Evolutionary conservation across 2,329 filamentous ascomycete genomes (phyloP).

Genomic region (Phaeosphaeria sp.): DNA sequence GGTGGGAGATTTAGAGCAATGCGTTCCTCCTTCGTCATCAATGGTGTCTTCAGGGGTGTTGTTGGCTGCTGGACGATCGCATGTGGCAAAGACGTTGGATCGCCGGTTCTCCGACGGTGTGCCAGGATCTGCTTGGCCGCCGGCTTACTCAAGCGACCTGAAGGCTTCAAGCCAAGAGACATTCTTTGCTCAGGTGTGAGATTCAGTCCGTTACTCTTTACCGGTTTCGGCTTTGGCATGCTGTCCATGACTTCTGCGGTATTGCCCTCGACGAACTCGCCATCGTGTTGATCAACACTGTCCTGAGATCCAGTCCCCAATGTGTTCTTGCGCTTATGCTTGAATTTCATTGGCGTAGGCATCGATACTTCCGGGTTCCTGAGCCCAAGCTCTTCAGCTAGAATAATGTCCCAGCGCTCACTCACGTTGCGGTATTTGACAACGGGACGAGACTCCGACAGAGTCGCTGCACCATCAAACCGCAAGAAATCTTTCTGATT

Average conservation of each 20-base stretch:
- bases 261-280: not conserved
- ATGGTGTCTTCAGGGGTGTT: conserved; percentile 13
- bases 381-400: conserved; percentile 32
- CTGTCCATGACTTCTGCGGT: not conserved
- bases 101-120: conserved; percentile 31
- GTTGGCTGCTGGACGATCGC: conserved; percentile 15
- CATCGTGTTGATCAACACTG: not conserved
- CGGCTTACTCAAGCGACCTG: conserved; percentile 31
- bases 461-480: conserved; percentile 31
- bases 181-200: conserved; percentile 34
- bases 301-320: not conserved
- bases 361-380: conserved; percentile 17
- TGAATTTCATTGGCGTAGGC: conserved; percentile 1
- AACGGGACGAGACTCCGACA: conserved; percentile 31
- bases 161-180: conserved; percentile 29
- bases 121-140: conserved; percentile 35
- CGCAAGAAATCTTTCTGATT: conserved; percentile 26
- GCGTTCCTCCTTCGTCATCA: conserved; percentile 39
- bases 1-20: conserved; percentile 31
- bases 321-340: not conserved
- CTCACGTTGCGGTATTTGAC: conserved; percentile 21
- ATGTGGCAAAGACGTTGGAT: conserved; percentile 30
- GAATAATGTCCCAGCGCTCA: conserved; percentile 35
- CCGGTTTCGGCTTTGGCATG: not conserved
- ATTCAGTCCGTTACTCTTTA: conserved; percentile 13